Conservation (phyloP, 805 yeast genomes). For the Candida peoriensis region DNA sequence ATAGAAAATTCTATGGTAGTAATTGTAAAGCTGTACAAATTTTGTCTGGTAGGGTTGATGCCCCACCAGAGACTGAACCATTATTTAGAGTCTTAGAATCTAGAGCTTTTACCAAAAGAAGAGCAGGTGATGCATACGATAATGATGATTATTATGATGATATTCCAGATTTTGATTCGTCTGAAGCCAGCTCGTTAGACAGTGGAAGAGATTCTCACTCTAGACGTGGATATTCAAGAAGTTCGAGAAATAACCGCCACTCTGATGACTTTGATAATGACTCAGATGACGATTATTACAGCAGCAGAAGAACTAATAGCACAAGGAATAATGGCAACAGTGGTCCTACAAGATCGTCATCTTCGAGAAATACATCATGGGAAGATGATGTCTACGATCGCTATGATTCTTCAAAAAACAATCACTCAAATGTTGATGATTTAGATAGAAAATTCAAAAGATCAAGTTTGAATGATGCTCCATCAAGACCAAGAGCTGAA, state of each 20-base stretch:
- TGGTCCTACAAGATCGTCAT: slow-evolving; percentile 2
- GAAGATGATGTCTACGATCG: slow-evolving; percentile 83
- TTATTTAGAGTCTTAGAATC: slow-evolving; percentile 82
- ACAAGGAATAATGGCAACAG: slow-evolving; percentile 8
- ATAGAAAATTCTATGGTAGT: slow-evolving; percentile 88
- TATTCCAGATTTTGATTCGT: slow-evolving; percentile 32
- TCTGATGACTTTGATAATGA: slow-evolving; percentile 30
- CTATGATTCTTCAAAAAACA: slow-evolving; percentile 24
- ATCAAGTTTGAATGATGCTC: slow-evolving; percentile 33
- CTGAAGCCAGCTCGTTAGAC: slow-evolving; percentile 24
- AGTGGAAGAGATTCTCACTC: slow-evolving; percentile 18
- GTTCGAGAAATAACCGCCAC: slow-evolving; percentile 17
- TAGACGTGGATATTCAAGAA: slow-evolving; percentile 4
- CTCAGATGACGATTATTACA: slow-evolving; percentile 36
- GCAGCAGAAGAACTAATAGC: slow-evolving; percentile 23
- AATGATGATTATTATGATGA: slow-evolving; percentile 69
- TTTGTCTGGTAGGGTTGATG: slow-evolving; percentile 80
- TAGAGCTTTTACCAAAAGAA: slow-evolving; percentile 66
- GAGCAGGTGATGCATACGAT: slow-evolving; percentile 38
- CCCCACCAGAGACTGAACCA: slow-evolving; percentile 89
- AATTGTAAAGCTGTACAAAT: slow-evolving; percentile 85
- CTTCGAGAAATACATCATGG: slow-evolving; percentile 51
- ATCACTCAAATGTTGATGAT: slow-evolving; percentile 29
- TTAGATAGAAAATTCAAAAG: slow-evolving; percentile 35
- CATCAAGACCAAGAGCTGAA: slow-evolving; percentile 37